Percentiles rank a stretch among this genome's conserved stretches.
phyloP scores from a whole-genome alignment of 2,329 filamentous ascomycete genomes.

The Camillea tinctor region DNA sequence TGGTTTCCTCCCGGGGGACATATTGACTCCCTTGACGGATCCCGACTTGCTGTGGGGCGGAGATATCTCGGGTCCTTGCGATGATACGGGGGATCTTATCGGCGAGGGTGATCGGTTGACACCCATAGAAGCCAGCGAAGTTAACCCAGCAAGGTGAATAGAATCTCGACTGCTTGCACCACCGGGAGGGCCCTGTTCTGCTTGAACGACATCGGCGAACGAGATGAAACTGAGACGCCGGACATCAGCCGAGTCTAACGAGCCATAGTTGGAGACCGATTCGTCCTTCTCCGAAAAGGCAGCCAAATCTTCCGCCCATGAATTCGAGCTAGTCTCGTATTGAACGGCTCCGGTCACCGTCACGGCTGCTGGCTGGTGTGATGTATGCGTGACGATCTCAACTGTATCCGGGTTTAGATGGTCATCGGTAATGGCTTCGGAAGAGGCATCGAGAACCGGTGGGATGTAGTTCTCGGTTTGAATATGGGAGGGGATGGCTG shows the following conservation, averaged over 20 bases:
- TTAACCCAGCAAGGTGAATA: constrained; percentile 66
- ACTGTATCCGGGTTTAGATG: constrained; percentile 84
- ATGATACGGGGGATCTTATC: constrained; percentile 74
- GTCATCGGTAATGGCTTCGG: constrained; percentile 85
- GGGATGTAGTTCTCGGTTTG: constrained; percentile 94
- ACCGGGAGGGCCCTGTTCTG: constrained; percentile 66
- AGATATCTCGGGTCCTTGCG: constrained; percentile 64
- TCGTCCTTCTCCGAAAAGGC: constrained; percentile 59
- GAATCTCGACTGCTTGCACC: constrained; percentile 62
- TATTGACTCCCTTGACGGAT: constrained; percentile 71
- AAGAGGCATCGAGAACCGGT: constrained; percentile 85
- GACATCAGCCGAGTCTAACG: constrained; percentile 74
- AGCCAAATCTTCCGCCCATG: constrained; percentile 58
- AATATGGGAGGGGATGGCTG: constrained; percentile 90
- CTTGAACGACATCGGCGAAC: constrained; percentile 91
- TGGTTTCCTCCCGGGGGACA: constrained; percentile 60
- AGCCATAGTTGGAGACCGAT: constrained; percentile 71
- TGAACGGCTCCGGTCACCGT: constrained; percentile 55
- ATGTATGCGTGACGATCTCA: constrained; percentile 85
- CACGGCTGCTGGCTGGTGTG: constrained; percentile 75
- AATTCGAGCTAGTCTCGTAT: constrained; percentile 44
- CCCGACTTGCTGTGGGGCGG: constrained; percentile 75
- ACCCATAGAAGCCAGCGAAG: constrained; percentile 52
- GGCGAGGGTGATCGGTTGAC: constrained; percentile 75
- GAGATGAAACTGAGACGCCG: constrained; percentile 91